A percentile compares a stretch with the other conserved stretches of the same genome.
phyloP scores from a whole-genome alignment of 345 rosid genomes.

The Iberis pinnata region DNA sequence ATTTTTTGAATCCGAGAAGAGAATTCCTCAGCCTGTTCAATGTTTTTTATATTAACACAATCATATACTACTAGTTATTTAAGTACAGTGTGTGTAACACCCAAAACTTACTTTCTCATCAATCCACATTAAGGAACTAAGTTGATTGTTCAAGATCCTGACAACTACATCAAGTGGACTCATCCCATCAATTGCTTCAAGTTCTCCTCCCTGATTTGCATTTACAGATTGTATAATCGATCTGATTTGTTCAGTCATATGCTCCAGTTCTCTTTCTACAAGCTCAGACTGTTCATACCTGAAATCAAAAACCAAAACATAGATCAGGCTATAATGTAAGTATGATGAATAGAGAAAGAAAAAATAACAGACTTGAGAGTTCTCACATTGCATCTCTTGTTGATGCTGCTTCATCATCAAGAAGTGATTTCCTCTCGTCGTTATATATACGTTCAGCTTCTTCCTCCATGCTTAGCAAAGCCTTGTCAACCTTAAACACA shows the following conservation, averaged over 20 bases:
- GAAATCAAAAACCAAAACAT: conserved; percentile 23
- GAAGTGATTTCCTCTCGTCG: conserved; percentile 68
- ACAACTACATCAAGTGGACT: conserved; percentile 85
- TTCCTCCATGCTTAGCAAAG: conserved; percentile 82
- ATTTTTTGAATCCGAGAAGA: conserved; percentile 69
- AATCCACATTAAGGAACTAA: conserved; percentile 93
- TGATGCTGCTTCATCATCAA: conserved; percentile 94
- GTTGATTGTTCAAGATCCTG: conserved; percentile 86
- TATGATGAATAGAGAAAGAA: conserved; percentile 2
- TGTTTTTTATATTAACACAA: not conserved
- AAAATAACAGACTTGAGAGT: conserved; percentile 8
- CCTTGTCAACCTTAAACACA: conserved; percentile 65
- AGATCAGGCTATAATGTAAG: not conserved
- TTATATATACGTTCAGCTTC: conserved; percentile 92
- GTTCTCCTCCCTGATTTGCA: conserved; percentile 89
- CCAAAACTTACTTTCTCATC: conserved; percentile 75
- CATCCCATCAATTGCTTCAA: conserved; percentile 70
- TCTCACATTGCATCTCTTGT: conserved; percentile 97
- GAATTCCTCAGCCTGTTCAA: conserved; percentile 83
- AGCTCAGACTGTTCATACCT: conserved; percentile 93
- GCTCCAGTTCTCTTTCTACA: conserved; percentile 88
- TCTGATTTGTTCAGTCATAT: conserved; percentile 84
- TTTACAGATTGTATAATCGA: conserved; percentile 77
- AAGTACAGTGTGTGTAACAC: too few species aligned
- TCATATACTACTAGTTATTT: not conserved